A percentile compares a stretch with the other conserved stretches of the same genome.
These are phyloP conservation scores for Globisporangium uncinulatum DNA, from an alignment of 352 stramenopile genomes.

Conservation along the genomic window DNA sequence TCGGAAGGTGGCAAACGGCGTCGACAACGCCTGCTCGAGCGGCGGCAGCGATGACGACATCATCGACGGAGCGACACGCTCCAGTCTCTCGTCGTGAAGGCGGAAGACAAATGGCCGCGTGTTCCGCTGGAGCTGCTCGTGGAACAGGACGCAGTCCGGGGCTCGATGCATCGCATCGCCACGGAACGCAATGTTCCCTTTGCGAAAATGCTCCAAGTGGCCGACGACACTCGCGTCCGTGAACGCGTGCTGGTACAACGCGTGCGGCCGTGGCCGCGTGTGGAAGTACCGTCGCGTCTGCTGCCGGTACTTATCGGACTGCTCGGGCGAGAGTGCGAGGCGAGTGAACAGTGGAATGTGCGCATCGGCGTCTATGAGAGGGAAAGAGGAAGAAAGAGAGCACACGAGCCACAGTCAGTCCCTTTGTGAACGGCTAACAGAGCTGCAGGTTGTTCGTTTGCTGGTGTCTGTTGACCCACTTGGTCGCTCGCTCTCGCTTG, in stretches of 20 bases:
- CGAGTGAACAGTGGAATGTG: conserved; percentile 27
- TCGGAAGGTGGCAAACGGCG: conserved; percentile 26
- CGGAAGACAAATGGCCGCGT: conserved; percentile 26
- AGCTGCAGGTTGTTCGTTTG: no score
- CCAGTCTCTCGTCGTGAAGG: not conserved
- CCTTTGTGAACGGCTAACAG: no score
- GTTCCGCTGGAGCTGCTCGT: conserved; percentile 24
- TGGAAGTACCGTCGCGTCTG: conserved; percentile 33
- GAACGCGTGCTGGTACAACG: conserved; percentile 49
- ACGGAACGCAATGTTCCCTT: conserved; percentile 52
- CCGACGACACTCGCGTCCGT: conserved; percentile 9
- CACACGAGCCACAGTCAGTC: not conserved
- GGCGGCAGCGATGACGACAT: not conserved
- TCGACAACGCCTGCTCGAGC: conserved; percentile 12
- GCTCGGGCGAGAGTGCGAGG: conserved; percentile 13
- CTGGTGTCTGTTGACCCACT: not conserved
- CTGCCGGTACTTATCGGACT: conserved; percentile 6
- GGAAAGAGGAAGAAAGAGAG: not conserved
- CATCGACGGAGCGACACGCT: not conserved
- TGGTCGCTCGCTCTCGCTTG: no score
- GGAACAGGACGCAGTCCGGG: conserved; percentile 14
- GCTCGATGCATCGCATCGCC: conserved; percentile 24
- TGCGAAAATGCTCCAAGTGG: conserved; percentile 20
- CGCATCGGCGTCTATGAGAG: not conserved
- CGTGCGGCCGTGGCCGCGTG: conserved; percentile 22